Base-by-base conservation (phyloP, 768 basidiomycete genomes). In the Serendipita sp. region DNA sequence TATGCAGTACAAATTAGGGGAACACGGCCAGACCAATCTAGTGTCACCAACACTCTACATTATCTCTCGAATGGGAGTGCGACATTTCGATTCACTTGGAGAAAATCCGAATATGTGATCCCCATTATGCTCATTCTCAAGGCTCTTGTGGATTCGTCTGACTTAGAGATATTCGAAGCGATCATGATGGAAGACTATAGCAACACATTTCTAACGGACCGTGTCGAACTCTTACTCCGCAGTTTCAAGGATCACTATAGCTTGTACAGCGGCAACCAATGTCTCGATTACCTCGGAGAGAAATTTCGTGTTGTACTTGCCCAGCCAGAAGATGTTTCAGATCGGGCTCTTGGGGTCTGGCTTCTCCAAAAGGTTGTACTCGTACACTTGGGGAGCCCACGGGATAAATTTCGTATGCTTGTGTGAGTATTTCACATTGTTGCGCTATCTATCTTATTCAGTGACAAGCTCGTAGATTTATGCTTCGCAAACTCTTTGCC, bases 81-180 rank as follows among this genome's bases (percentile, higher is more conserved):
- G n/a, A 98, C 93, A 80, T 75, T 98, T 16, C 85, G 96, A 18
- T 98, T 99, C 75, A 89, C 83, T 71, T 96, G 91, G 91, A 78
- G 95, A 63, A 99, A 98, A 74, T 89, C 95, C 72, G 96, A 99
- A 81, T 99, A 94, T 72, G 89, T 95, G 64, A 90, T 99, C 45
- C 96, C 96, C 3, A 88, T 97, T 73, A 93, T 98, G 85, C 82
- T 99, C 48, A 80, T 98, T 69, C 81, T 99, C 68, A 98, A 98
- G 72, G 94, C 93, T 31, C 81, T 98, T 36, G 83, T 92, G 3
- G 81, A 85, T 64, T 88, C 93, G 11, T 90, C 88, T 10, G 96
- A 99, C 77, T 87, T 86, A 73, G 96, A 98, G 73, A 90, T 99
- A 53, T 98, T 98, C 71, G 90, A 96, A 73, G 89, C 91, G 23